Percentiles rank a stretch among this genome's conserved stretches.
These are phyloP conservation scores for Blastobotrys robertii DNA, from an alignment of 805 yeast genomes.

Conservation along the genomic window DNA sequence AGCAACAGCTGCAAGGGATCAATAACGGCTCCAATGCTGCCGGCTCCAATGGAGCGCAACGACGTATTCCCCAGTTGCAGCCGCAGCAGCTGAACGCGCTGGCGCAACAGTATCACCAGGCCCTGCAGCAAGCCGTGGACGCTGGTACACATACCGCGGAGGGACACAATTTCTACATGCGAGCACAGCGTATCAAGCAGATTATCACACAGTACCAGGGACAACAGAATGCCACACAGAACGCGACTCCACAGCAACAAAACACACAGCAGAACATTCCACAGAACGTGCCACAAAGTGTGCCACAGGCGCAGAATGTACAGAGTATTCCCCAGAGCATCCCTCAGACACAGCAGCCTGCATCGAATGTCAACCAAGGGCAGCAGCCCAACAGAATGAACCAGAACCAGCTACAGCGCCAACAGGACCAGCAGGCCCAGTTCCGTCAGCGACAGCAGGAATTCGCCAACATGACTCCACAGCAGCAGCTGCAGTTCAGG, in stretches of 20 bases:
- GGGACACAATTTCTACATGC: conserved; percentile 23
- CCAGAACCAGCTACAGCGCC: conserved; percentile 13
- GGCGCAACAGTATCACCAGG: conserved; percentile 24
- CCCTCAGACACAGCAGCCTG: conserved; percentile 9
- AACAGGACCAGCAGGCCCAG: conserved; percentile 9
- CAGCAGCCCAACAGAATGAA: conserved; percentile 7
- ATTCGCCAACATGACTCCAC: conserved; percentile 14
- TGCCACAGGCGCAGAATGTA: conserved; percentile 14
- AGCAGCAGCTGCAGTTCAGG: conserved; percentile 14
- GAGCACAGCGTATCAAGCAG: conserved; percentile 23
- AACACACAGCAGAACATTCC: conserved; percentile 11
- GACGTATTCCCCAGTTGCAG: conserved; percentile 6
- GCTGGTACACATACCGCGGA: conserved; percentile 23
- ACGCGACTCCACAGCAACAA: conserved; percentile 13
- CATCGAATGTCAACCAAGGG: conserved; percentile 1
- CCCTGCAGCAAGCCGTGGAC: conserved; percentile 18
- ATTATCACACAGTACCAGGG: conserved; percentile 18
- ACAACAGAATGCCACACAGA: conserved; percentile 11
- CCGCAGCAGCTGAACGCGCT: conserved; percentile 22
- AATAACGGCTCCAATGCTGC: no score
- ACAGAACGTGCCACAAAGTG: conserved; percentile 15
- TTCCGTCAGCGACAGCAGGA: conserved; percentile 7
- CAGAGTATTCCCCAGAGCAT: conserved; percentile 12
- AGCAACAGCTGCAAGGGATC: no score
- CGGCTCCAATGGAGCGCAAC: not conserved